Evolutionary conservation across 257 asterid species (phyloP).

Genomic region (Nicotiana knightiana): DNA sequence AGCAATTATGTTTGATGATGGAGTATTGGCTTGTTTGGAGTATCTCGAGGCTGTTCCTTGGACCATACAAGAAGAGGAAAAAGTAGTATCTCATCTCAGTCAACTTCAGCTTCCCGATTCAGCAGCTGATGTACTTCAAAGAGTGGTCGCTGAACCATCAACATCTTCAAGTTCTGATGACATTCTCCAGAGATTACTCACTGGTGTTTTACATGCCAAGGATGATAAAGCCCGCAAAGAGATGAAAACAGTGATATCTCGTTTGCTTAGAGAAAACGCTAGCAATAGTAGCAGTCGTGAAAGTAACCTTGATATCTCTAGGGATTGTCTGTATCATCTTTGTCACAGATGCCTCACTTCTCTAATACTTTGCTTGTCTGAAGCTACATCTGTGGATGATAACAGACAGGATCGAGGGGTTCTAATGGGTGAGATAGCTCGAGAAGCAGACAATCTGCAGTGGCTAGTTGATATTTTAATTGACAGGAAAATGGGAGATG

Average conservation of each 20-base stretch:
- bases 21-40: conserved; percentile 67
- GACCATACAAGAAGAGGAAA: conserved; percentile 78
- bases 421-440: conserved; percentile 69
- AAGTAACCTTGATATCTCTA: conserved; percentile 41
- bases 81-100: conserved; percentile 45
- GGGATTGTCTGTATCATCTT: conserved; percentile 56
- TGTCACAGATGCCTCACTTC: conserved; percentile 81
- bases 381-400: conserved; percentile 56
- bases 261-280: conserved; percentile 53
- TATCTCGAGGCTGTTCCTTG: conserved; percentile 85
- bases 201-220: conserved; percentile 64
- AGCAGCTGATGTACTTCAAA: conserved; percentile 53
- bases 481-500: conserved; percentile 66
- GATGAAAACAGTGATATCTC: conserved; percentile 56
- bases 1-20: conserved; percentile 71
- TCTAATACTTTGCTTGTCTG: conserved; percentile 62
- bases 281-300: conserved; percentile 6
- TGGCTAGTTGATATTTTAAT: conserved; percentile 76
- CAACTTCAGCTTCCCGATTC: conserved; percentile 51
- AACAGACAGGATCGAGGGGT: conserved; percentile 56
- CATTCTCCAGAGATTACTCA: conserved; percentile 53
- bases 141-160: conserved; percentile 60
- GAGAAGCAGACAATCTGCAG: conserved; percentile 87
- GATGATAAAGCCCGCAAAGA: conserved; percentile 77
- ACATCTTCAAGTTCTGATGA: conserved; percentile 61